These are phyloP conservation scores for Hericium erinaceus DNA, from an alignment of 768 basidiomycete species.

Conservation along the genomic window DNA sequence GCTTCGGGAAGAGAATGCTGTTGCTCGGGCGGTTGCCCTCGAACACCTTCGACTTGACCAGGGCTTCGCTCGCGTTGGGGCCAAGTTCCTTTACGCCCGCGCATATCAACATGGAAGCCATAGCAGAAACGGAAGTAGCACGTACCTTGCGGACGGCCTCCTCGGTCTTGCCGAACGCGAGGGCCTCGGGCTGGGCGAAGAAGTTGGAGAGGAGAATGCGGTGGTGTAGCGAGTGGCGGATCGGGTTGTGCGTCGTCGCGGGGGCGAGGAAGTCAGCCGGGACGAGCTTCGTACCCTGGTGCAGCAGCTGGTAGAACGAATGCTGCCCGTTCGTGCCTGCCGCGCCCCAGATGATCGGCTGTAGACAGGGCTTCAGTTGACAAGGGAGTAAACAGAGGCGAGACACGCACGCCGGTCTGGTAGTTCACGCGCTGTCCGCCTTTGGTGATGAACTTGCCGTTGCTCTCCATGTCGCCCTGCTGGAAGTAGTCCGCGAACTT, in stretches of 20 bases:
- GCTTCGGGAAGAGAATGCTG: conserved; percentile 87
- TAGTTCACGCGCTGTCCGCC: conserved; percentile 87
- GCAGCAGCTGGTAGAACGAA: conserved; percentile 97
- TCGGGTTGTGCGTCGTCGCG: conserved; percentile 83
- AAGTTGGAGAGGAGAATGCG: conserved; percentile 96
- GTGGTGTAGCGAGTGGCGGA: conserved; percentile 81
- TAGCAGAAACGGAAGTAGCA: not conserved
- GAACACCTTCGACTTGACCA: conserved; percentile 96
- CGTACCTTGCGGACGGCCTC: conserved; percentile 53
- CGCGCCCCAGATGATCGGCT: conserved; percentile 99
- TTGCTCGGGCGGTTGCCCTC: conserved; percentile 97
- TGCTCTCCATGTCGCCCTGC: conserved; percentile 99
- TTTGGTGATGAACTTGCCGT: conserved; percentile 96
- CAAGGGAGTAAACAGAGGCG: not conserved
- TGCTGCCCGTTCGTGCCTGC: conserved; percentile 98
- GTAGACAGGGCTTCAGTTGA: conserved; percentile 2
- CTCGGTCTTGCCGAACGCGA: conserved; percentile 97
- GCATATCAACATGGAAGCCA: not conserved
- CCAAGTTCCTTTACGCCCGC: conserved; percentile 38
- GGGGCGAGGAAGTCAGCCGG: conserved; percentile 92
- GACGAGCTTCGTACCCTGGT: conserved; percentile 89
- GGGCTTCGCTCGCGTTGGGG: conserved; percentile 62
- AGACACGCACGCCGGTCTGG: conserved; percentile 77
- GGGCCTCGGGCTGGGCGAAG: conserved; percentile 95
- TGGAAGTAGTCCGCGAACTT: conserved; percentile 99